Conservation (phyloP, 345 rosid species). For the Eucalyptus sp. region DNA sequence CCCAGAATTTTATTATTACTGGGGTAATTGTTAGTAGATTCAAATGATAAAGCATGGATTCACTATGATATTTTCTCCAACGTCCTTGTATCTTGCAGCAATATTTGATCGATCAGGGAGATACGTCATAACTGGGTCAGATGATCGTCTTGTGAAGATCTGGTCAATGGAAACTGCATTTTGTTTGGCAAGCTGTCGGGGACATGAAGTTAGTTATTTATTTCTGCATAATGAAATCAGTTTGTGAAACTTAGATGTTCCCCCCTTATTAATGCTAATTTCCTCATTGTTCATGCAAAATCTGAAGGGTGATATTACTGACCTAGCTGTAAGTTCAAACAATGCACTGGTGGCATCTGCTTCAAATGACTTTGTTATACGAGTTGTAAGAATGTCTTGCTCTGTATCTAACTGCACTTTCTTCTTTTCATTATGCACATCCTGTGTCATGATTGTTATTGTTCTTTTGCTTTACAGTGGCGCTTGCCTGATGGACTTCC, state of each 20-base stretch:
- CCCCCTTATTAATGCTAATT: background rate
- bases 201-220: slow-evolving; percentile 81
- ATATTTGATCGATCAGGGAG: slow-evolving; percentile 96
- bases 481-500: slow-evolving; percentile 96
- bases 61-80: background rate
- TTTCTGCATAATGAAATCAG: background rate
- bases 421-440: background rate
- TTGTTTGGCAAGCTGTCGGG: slow-evolving; percentile 99
- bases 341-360: slow-evolving; percentile 94
- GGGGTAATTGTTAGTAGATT: background rate
- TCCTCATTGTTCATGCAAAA: background rate
- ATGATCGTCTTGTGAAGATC: slow-evolving; percentile 96
- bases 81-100: slow-evolving; percentile 32
- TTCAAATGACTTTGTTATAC: slow-evolving; percentile 92
- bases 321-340: slow-evolving; percentile 94
- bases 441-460: background rate
- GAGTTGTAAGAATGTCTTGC: slow-evolving; percentile 58
- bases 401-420: background rate
- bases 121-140: slow-evolving; percentile 94
- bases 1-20: background rate
- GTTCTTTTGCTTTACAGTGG: slow-evolving; percentile 51
- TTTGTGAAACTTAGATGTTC: background rate
- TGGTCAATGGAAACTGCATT: slow-evolving; percentile 99
- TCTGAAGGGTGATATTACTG: slow-evolving; percentile 92
- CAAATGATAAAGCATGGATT: background rate